phyloP scores from a whole-genome alignment of 2,329 filamentous ascomycete genomes.

The Stagonosporopsis tanaceti region DNA sequence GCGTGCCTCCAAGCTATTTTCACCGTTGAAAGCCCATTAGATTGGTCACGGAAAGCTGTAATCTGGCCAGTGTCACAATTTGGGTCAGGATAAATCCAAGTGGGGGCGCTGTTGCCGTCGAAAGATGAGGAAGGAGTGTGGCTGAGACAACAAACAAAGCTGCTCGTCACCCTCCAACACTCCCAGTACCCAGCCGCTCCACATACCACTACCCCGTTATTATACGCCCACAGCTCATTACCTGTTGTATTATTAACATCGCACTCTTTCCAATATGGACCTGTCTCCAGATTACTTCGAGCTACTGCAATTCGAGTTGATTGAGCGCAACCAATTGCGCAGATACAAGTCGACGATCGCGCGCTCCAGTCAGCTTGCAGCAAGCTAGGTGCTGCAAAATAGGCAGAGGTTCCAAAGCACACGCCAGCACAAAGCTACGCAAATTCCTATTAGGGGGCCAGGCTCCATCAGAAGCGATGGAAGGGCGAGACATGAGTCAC shows the following conservation, averaged over 20 bases:
- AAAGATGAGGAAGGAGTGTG: neutral
- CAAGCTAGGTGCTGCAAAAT: slow-evolving; percentile 12
- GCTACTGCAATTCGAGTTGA: neutral
- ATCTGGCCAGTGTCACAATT: neutral
- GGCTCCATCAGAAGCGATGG: no score
- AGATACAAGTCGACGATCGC: neutral
- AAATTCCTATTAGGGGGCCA: neutral
- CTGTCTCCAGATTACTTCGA: neutral
- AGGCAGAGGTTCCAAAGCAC: neutral
- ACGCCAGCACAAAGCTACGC: neutral
- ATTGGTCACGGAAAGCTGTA: neutral
- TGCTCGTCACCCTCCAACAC: neutral
- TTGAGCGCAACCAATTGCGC: neutral
- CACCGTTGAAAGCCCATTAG: neutral
- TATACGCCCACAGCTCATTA: neutral
- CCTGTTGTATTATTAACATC: neutral
- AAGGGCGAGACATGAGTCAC: no score
- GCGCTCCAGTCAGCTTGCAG: neutral
- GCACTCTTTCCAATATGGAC: neutral
- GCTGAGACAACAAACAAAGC: neutral
- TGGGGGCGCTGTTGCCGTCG: neutral
- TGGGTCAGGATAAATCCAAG: neutral
- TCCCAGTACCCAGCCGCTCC: neutral
- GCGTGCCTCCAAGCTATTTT: neutral
- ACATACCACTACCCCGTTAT: neutral